Conservation (phyloP, 495 filamentous ascomycete species). For the Opeltia flavorubescens region DNA sequence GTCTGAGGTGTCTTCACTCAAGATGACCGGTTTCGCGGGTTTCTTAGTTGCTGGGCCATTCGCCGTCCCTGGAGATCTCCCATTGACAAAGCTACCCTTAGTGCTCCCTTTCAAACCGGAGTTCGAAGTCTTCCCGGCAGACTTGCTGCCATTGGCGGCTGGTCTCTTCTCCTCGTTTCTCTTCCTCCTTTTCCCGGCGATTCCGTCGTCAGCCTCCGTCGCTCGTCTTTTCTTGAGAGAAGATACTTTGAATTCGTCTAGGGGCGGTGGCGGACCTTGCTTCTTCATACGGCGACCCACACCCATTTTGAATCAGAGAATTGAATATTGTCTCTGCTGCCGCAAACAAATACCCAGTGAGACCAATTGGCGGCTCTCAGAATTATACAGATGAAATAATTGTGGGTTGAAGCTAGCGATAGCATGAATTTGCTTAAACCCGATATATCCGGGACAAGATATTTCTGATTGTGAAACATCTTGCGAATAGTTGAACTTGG, state of each 20-base stretch:
- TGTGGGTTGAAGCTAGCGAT: too few relatives aligned
- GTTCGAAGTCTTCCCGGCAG: constrained; percentile 13
- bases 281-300: constrained; percentile 85
- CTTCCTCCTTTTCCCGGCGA: constrained; percentile 35
- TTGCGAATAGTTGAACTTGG: too few relatives aligned
- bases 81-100: constrained; percentile 23
- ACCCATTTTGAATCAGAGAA: constrained; percentile 59
- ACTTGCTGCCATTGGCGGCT: constrained; percentile 19
- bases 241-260: constrained; percentile 67
- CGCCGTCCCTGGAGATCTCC: constrained; percentile 9
- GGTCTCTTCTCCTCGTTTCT: constrained; percentile 18
- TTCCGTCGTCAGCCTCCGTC: constrained; percentile 30
- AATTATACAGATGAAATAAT: too few relatives aligned
- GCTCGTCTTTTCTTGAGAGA: constrained; percentile 66
- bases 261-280: constrained; percentile 71
- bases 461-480: too few relatives aligned
- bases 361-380: too few relatives aligned
- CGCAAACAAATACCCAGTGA: too few relatives aligned
- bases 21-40: background rate
- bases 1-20: constrained; percentile 22
- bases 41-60: background rate
- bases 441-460: too few relatives aligned
- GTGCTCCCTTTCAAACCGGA: constrained; percentile 17
- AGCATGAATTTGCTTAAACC: too few relatives aligned
- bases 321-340: too few relatives aligned